A percentile compares a stretch with the other conserved stretches of the same genome.
phyloP scores from a whole-genome alignment of 441 rosid genomes.

The Melastoma candidum region DNA sequence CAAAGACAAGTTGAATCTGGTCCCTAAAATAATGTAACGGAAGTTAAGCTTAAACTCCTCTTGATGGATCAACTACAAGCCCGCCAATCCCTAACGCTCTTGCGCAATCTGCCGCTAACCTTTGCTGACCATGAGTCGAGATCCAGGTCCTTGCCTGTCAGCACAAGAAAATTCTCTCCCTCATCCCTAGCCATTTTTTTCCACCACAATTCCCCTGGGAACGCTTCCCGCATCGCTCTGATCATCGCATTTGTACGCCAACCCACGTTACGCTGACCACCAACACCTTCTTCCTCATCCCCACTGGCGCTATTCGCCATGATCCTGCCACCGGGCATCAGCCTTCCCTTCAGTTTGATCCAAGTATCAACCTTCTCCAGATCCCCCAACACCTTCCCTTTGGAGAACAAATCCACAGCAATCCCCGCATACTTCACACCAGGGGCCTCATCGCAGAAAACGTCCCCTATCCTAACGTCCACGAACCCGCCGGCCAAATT shows the following conservation, averaged over 20 bases:
- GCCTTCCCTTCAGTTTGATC: constrained; percentile 43
- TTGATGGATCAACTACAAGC: constrained; percentile 18
- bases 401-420: constrained; percentile 56
- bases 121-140: constrained; percentile 43
- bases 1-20: too few relatives aligned
- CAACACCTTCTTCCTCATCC: constrained; percentile 22
- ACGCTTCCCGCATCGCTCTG: constrained; percentile 51
- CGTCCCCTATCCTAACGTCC: constrained; percentile 49
- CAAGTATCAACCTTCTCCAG: constrained; percentile 63
- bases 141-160: constrained; percentile 71
- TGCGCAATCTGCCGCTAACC: constrained; percentile 42
- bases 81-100: constrained; percentile 54
- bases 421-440: constrained; percentile 58
- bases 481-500: constrained; percentile 49
- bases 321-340: constrained; percentile 56
- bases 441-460: constrained; percentile 27
- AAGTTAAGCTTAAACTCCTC: too few relatives aligned
- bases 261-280: constrained; percentile 24
- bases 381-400: constrained; percentile 55
- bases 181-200: constrained; percentile 43
- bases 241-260: constrained; percentile 38
- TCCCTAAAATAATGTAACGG: too few relatives aligned
- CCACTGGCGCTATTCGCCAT: constrained; percentile 78
- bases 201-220: constrained; percentile 73
- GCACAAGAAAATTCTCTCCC: constrained; percentile 57